phyloP scores from a whole-genome alignment of 495 filamentous ascomycete species.

The Entonaema liquescens region DNA sequence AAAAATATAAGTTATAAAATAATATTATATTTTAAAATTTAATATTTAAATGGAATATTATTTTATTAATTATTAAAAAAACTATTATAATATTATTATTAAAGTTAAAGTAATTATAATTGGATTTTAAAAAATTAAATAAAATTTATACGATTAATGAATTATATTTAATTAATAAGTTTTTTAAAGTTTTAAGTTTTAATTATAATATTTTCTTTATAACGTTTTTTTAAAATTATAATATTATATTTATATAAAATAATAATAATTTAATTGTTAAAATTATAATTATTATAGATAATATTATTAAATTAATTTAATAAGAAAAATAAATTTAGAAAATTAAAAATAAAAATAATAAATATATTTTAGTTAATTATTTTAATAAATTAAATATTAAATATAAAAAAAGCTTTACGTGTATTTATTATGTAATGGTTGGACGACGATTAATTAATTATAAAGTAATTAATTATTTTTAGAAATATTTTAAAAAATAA shows the following conservation, averaged over 20 bases:
- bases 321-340: constrained; percentile 10
- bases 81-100: neutral
- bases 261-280: too few relatives aligned
- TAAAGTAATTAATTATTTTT: too few relatives aligned
- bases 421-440: too few relatives aligned
- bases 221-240: too few relatives aligned
- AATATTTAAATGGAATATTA: constrained; percentile 3
- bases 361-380: constrained; percentile 12
- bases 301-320: constrained; percentile 1
- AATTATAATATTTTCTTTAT: too few relatives aligned
- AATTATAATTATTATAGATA: neutral
- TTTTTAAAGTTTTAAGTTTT: neutral
- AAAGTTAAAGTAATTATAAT: constrained; percentile 2
- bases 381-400: neutral
- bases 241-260: too few relatives aligned
- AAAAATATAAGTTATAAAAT: constrained; percentile 3
- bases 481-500: too few relatives aligned
- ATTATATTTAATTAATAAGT: constrained; percentile 15
- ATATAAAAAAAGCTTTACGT: neutral
- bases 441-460: too few relatives aligned
- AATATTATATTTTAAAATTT: constrained; percentile 14
- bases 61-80: neutral
- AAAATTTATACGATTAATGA: too few relatives aligned
- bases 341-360: constrained; percentile 7
- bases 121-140: constrained; percentile 9